Evolutionary conservation across 2,329 filamentous ascomycete genomes (phyloP).

Genomic region (Hypomyces perniciosus): DNA sequence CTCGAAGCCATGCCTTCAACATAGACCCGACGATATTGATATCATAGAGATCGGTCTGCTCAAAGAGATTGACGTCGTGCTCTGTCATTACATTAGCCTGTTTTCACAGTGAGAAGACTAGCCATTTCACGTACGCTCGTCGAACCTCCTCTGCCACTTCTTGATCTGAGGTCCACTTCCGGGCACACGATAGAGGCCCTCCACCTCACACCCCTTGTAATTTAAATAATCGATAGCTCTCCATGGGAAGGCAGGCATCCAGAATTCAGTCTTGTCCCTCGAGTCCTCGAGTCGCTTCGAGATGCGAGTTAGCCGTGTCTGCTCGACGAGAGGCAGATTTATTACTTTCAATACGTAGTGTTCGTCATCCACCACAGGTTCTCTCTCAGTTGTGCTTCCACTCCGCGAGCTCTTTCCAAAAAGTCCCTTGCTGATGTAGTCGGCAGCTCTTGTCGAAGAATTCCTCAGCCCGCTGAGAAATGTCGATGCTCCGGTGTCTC

Average conservation of each 20-base stretch:
- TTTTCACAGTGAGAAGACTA: background rate
- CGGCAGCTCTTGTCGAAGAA: constrained; percentile 67
- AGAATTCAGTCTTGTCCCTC: constrained; percentile 93
- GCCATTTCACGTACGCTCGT: constrained; percentile 55
- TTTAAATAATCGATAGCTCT: constrained; percentile 94
- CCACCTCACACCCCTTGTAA: constrained; percentile 88
- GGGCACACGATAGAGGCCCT: constrained; percentile 87
- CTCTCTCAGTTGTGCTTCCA: constrained; percentile 62
- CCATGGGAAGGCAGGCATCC: constrained; percentile 97
- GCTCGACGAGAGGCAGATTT: constrained; percentile 78
- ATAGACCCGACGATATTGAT: constrained; percentile 95
- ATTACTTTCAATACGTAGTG: constrained; percentile 81
- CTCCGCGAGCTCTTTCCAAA: constrained; percentile 73
- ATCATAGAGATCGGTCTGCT: constrained; percentile 82
- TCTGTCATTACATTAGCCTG: constrained; percentile 43
- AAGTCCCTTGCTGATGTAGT: constrained; percentile 74
- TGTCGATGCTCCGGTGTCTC: constrained; percentile 55
- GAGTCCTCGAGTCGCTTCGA: constrained; percentile 84
- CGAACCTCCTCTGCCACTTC: constrained; percentile 88
- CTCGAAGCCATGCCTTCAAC: constrained; percentile 92
- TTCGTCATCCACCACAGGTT: constrained; percentile 65
- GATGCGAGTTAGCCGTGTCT: constrained; percentile 85
- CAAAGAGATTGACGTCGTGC: constrained; percentile 83
- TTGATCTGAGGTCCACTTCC: constrained; percentile 87
- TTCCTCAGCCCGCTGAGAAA: constrained; percentile 70